Percentiles rank a stretch among this genome's conserved stretches.
These are phyloP conservation scores for Starmerella vaccinii DNA, from an alignment of 805 yeast species.

Conservation along the genomic window DNA sequence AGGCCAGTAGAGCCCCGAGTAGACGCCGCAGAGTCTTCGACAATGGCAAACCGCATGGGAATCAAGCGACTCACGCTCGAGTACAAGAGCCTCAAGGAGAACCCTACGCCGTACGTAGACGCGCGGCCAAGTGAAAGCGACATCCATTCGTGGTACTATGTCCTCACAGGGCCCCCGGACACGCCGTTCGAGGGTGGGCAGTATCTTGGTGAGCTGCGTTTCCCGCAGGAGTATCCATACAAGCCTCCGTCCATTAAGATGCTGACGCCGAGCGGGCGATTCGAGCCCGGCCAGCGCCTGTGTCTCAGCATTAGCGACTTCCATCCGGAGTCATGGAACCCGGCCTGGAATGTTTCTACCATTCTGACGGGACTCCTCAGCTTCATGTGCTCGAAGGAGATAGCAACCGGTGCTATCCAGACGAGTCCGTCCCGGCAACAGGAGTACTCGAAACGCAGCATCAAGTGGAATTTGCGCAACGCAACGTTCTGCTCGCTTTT, in stretches of 20 bases:
- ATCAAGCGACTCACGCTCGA: conserved; percentile 25
- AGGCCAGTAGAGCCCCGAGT: no score
- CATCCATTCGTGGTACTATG: conserved; percentile 87
- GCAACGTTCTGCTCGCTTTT: conserved; percentile 51
- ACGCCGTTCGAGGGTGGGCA: conserved; percentile 60
- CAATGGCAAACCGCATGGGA: conserved; percentile 25
- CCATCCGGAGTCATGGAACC: conserved; percentile 88
- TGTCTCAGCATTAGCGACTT: conserved; percentile 82
- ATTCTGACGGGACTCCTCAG: conserved; percentile 76
- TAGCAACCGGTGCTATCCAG: conserved; percentile 64
- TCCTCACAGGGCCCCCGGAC: conserved; percentile 83
- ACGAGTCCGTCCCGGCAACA: conserved; percentile 51
- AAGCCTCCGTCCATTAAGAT: conserved; percentile 85
- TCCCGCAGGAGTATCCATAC: conserved; percentile 82
- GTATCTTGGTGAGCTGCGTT: conserved; percentile 44
- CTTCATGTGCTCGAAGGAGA: conserved; percentile 77
- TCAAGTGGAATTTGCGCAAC: conserved; percentile 43
- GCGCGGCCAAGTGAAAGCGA: conserved; percentile 85
- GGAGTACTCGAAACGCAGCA: conserved; percentile 47
- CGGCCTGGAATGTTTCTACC: conserved; percentile 84
- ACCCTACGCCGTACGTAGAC: conserved; percentile 72
- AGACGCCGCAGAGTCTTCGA: not conserved
- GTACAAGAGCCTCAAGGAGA: conserved; percentile 49
- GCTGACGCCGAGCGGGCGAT: conserved; percentile 84
- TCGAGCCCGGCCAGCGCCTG: conserved; percentile 62